phyloP scores from a whole-genome alignment of 1,284 basidiomycete species.

The Vanrija sp. region DNA sequence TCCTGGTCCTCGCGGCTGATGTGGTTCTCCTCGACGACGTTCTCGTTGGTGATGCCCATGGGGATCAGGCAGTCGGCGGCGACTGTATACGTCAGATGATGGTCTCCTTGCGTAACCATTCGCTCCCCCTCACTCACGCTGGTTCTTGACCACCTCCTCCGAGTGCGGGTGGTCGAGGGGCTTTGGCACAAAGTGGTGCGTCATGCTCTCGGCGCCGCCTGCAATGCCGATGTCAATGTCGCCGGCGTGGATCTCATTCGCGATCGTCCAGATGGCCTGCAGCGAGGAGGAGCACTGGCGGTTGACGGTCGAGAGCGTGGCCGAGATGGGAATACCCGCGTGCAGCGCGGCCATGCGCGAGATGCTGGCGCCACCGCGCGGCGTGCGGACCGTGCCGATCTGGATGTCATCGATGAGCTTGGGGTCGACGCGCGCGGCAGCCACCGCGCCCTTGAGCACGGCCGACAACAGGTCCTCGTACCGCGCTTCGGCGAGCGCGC shows the following conservation, averaged over 20 bases:
- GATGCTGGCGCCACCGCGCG: conserved; percentile 46
- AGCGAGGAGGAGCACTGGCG: conserved; percentile 88
- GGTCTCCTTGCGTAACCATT: not conserved
- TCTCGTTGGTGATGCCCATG: conserved; percentile 93
- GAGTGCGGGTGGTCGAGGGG: not conserved
- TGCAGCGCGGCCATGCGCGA: conserved; percentile 16
- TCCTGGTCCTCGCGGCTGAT: conserved; percentile 75
- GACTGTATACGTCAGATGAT: conserved; percentile 54
- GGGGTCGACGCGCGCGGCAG: conserved; percentile 64
- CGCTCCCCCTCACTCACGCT: conserved; percentile 56
- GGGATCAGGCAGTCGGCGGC: conserved; percentile 85
- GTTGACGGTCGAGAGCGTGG: conserved; percentile 78
- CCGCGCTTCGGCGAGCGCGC: conserved; percentile 81
- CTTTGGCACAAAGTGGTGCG: conserved; percentile 1
- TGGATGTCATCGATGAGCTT: conserved; percentile 73
- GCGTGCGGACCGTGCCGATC: conserved; percentile 19
- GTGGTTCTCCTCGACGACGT: conserved; percentile 61
- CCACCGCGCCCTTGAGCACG: conserved; percentile 53
- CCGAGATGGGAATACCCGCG: conserved; percentile 24
- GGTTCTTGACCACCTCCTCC: conserved; percentile 50
- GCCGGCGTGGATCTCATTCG: conserved; percentile 73
- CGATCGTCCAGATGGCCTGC: conserved; percentile 60
- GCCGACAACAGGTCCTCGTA: conserved; percentile 78
- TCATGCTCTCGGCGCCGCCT: conserved; percentile 78
- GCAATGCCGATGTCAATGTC: conserved; percentile 84